These are phyloP conservation scores for Trametopsis cervina DNA, from an alignment of 768 basidiomycete species.

Conservation along the genomic window DNA sequence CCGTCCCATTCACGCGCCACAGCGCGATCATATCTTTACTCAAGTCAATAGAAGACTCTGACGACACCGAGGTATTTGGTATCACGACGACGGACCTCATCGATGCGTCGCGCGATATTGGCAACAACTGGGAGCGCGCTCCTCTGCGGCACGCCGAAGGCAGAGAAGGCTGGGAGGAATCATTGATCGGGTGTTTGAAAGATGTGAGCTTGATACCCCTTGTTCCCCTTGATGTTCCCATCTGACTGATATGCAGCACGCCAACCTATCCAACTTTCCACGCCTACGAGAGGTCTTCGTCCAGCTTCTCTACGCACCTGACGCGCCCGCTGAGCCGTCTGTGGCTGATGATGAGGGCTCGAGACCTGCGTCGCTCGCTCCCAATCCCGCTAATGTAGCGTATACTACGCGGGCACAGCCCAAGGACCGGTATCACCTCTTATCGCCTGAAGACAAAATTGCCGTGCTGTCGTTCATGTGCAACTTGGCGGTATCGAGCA, in stretches of 20 bases:
- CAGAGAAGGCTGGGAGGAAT: slow-evolving; percentile 88
- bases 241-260: slow-evolving; percentile 46
- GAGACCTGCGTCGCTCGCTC: slow-evolving; percentile 38
- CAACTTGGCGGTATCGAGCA: slow-evolving; percentile 86
- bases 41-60: slow-evolving; percentile 33
- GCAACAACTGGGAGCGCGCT: slow-evolving; percentile 83
- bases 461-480: slow-evolving; percentile 84
- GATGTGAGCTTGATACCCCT: slow-evolving; percentile 75
- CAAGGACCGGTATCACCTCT: slow-evolving; percentile 60
- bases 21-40: slow-evolving; percentile 66
- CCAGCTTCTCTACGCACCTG: slow-evolving; percentile 65
- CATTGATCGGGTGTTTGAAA: slow-evolving; percentile 80
- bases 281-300: slow-evolving; percentile 65
- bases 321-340: slow-evolving; percentile 22
- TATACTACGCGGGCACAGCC: slow-evolving; percentile 44
- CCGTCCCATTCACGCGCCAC: slow-evolving; percentile 70
- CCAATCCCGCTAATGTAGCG: slow-evolving; percentile 35
- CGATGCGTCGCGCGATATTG: slow-evolving; percentile 67
- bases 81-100: slow-evolving; percentile 57
- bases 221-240: too few species aligned
- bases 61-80: slow-evolving; percentile 42
- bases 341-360: slow-evolving; percentile 30
- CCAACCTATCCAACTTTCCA: slow-evolving; percentile 65
- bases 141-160: slow-evolving; percentile 66
- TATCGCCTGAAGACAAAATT: slow-evolving; percentile 76